Evolutionary conservation across 73 alveolate species (phyloP).

Genomic region (Paramecium sexaurelia): DNA sequence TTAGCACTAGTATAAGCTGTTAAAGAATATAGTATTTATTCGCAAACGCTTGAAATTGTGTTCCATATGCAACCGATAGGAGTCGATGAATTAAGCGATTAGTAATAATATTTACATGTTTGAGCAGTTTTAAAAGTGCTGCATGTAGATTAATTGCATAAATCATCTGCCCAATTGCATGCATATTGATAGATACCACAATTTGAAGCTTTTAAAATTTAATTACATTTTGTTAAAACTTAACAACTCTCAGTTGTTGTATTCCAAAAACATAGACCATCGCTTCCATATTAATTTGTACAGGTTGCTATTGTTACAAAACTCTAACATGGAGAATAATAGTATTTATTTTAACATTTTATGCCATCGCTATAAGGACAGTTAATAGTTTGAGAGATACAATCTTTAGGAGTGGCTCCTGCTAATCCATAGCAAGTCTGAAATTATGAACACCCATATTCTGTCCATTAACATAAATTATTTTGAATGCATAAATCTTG

Average conservation of each 20-base stretch:
- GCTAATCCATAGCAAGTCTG: background rate
- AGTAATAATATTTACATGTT: background rate
- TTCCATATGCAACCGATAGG: conserved; percentile 9
- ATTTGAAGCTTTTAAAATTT: background rate
- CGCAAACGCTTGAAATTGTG: background rate
- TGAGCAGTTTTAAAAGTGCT: background rate
- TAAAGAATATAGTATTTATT: background rate
- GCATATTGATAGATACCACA: conserved; percentile 5
- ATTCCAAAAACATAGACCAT: conserved; percentile 33
- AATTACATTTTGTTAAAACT: background rate
- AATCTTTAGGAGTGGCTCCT: background rate
- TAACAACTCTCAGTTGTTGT: background rate
- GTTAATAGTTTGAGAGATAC: background rate
- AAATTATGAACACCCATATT: background rate
- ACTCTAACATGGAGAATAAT: background rate
- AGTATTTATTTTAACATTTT: background rate
- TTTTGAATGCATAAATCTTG: background rate
- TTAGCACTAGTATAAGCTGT: background rate
- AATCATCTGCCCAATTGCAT: background rate
- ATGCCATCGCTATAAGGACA: background rate
- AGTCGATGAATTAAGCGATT: background rate
- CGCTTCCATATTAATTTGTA: background rate
- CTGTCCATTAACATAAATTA: background rate
- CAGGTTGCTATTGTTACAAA: background rate
- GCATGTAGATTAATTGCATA: background rate